These are phyloP conservation scores for Chlorociboria aeruginascens DNA, from an alignment of 495 filamentous ascomycete species.

Conservation along the genomic window DNA sequence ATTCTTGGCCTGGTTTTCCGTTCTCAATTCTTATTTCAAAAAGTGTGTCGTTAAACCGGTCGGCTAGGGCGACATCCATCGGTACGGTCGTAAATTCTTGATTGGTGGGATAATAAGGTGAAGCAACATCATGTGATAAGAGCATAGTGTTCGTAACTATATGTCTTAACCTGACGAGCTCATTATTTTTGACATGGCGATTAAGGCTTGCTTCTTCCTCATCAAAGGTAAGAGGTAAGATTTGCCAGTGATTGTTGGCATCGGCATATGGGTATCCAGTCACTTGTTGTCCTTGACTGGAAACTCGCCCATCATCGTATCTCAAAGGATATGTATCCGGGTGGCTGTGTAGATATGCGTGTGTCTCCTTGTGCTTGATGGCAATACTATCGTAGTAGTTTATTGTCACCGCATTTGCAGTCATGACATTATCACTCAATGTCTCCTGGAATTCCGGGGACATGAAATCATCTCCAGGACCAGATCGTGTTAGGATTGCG, in stretches of 20 bases:
- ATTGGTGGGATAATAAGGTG: conserved; percentile 92
- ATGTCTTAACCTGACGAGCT: conserved; percentile 80
- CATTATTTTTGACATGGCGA: conserved; percentile 67
- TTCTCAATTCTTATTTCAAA: conserved; percentile 89
- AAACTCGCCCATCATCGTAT: conserved; percentile 95
- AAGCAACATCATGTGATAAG: conserved; percentile 96
- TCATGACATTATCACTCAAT: conserved; percentile 85
- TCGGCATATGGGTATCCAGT: conserved; percentile 97
- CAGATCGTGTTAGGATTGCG: conserved; percentile 73
- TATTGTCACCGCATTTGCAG: conserved; percentile 69
- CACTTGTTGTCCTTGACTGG: conserved; percentile 94
- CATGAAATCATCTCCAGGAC: conserved; percentile 98
- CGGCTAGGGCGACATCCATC: conserved; percentile 58
- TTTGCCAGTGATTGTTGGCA: conserved; percentile 98
- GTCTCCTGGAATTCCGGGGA: conserved; percentile 96
- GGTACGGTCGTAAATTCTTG: conserved; percentile 91
- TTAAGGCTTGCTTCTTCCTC: conserved; percentile 27
- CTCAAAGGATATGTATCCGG: conserved; percentile 78
- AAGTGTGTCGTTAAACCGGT: conserved; percentile 76
- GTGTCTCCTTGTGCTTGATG: conserved; percentile 92
- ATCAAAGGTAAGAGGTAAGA: conserved; percentile 56
- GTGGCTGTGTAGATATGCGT: conserved; percentile 91
- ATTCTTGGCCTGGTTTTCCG: conserved; percentile 69
- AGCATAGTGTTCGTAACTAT: conserved; percentile 78
- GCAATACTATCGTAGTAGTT: conserved; percentile 85